These are phyloP conservation scores for Sugiyamaella qingdaonensis DNA, from an alignment of 805 yeast species.

Conservation along the genomic window DNA sequence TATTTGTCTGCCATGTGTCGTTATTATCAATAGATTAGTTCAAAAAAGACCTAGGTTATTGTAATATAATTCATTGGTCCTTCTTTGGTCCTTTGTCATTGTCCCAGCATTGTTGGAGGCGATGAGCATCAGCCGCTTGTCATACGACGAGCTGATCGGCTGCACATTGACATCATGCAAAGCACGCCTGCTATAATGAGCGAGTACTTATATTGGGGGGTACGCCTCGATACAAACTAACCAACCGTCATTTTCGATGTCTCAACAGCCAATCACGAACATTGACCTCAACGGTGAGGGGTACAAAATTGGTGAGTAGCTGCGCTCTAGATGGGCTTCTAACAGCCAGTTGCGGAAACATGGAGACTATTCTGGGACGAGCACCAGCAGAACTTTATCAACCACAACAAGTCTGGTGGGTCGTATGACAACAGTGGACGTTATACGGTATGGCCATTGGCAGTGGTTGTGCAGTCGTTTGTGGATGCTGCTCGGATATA, in stretches of 20 bases:
- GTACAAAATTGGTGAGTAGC: constrained; percentile 21
- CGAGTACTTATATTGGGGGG: no score
- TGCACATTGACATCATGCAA: no score
- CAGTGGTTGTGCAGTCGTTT: constrained; percentile 62
- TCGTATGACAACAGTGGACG: constrained; percentile 48
- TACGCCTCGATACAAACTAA: no score
- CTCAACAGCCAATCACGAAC: background rate
- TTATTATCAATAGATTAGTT: no score
- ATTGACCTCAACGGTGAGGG: constrained; percentile 29
- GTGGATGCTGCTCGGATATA: constrained; percentile 56
- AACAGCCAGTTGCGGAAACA: background rate
- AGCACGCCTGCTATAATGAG: no score
- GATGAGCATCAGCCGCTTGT: no score
- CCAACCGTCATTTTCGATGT: background rate
- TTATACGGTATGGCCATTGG: constrained; percentile 65
- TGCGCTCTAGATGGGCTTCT: background rate
- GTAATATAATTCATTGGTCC: no score
- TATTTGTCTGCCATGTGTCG: no score
- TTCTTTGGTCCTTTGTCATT: no score
- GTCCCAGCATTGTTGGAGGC: no score
- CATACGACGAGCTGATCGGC: no score
- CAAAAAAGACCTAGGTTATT: no score
- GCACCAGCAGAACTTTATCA: constrained; percentile 21
- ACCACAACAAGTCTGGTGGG: constrained; percentile 37
- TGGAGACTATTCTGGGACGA: constrained; percentile 29